These are phyloP conservation scores for Echites panduratus DNA, from an alignment of 257 asterid genomes.

Conservation along the genomic window DNA sequence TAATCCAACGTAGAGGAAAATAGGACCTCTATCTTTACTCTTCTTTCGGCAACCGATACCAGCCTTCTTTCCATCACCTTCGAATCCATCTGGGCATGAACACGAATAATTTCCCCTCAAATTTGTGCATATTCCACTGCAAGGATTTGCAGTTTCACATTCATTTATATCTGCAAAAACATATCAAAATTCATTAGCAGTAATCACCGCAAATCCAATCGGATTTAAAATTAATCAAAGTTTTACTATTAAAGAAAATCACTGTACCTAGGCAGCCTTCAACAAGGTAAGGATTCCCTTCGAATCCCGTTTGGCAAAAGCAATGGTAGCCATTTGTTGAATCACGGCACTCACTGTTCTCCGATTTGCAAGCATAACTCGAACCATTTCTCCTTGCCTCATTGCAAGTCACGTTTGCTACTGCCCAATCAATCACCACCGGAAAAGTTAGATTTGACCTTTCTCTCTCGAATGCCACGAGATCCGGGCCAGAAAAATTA, in stretches of 20 bases:
- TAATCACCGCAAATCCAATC: too few relatives aligned
- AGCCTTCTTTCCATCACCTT: conserved; percentile 20
- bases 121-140: conserved; percentile 16
- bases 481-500: conserved; percentile 21
- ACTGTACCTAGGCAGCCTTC: conserved; percentile 35
- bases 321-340: conserved; percentile 22
- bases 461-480: conserved; percentile 7
- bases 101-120: conserved; percentile 15
- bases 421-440: conserved; percentile 29
- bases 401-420: conserved; percentile 23
- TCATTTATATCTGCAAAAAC: conserved; percentile 25
- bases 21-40: not conserved
- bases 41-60: conserved; percentile 12
- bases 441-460: conserved; percentile 12
- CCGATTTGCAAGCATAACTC: conserved; percentile 27
- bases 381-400: conserved; percentile 11
- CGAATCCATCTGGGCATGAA: conserved; percentile 21
- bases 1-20: conserved; percentile 9
- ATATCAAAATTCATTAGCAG: too few relatives aligned
- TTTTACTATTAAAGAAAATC: not conserved
- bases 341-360: conserved; percentile 19
- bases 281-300: conserved; percentile 35
- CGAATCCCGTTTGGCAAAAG: conserved; percentile 22
- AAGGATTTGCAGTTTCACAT: conserved; percentile 15
- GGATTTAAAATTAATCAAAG: too few relatives aligned